A percentile compares a stretch with the other conserved stretches of the same genome.
These are phyloP conservation scores for Colletotrichum cordylinicola DNA, from an alignment of 2,329 filamentous ascomycete genomes.

Conservation along the genomic window DNA sequence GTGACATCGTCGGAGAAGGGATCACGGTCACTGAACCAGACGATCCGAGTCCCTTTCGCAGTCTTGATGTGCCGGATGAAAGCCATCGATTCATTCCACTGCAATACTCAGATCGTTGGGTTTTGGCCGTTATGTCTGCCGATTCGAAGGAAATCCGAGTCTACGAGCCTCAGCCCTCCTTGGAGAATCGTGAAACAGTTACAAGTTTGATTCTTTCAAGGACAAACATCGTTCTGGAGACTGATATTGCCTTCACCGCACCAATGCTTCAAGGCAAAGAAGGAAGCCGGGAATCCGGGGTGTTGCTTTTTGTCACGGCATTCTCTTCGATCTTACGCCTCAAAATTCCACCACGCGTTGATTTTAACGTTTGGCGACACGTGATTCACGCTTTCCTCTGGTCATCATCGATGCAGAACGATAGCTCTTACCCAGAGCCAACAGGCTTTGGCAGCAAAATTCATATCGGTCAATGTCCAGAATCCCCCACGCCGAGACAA, in stretches of 20 bases:
- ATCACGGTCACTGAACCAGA: not conserved
- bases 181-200: not conserved
- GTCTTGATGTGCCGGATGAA: not conserved
- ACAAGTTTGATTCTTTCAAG: not conserved
- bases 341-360: not conserved
- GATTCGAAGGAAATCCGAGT: not conserved
- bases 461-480: accelerated
- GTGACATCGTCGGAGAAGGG: not conserved
- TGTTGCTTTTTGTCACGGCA: not conserved
- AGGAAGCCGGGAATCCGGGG: not conserved
- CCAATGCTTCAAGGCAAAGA: not conserved
- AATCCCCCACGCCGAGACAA: accelerated
- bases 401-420: not conserved
- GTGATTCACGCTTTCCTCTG: not conserved
- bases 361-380: not conserved
- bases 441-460: not conserved
- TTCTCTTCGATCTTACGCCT: accelerated
- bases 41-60: not conserved
- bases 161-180: not conserved
- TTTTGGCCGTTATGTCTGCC: not conserved
- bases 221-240: not conserved
- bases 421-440: not conserved
- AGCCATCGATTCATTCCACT: not conserved
- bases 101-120: not conserved
- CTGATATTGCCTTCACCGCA: not conserved